Percentiles rank a stretch among this genome's conserved stretches.
Conservation (phyloP, 2,329 filamentous ascomycete genomes). For the Ophiostoma pallidulum region DNA sequence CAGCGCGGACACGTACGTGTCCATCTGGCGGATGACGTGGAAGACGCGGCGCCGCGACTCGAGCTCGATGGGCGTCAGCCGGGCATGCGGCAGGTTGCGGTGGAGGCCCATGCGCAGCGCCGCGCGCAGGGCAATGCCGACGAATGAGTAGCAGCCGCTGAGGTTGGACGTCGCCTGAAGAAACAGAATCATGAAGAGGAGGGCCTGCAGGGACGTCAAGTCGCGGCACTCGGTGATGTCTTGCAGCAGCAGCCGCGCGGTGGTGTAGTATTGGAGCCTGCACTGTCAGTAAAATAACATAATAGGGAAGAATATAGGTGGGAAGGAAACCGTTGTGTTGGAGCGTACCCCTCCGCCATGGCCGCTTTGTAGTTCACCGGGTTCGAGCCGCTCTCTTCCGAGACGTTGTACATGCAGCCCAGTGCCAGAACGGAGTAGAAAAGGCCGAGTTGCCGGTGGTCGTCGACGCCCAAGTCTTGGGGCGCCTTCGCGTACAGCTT, state of each 20-base stretch:
- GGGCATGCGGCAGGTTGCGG: conserved; percentile 56
- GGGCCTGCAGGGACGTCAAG: conserved; percentile 61
- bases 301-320: conserved; percentile 3
- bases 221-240: conserved; percentile 64
- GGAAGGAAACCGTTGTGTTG: not conserved
- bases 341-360: conserved; percentile 46
- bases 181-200: conserved; percentile 74
- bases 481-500: conserved; percentile 62
- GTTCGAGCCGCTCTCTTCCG: conserved; percentile 44
- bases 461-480: conserved; percentile 53
- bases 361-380: conserved; percentile 39
- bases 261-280: conserved; percentile 67
- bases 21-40: conserved; percentile 60
- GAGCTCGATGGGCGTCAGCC: conserved; percentile 52
- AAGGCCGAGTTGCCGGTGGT: conserved; percentile 60
- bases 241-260: conserved; percentile 54
- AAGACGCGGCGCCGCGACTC: conserved; percentile 57
- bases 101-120: conserved; percentile 72
- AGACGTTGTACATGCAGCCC: conserved; percentile 60
- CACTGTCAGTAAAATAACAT: not conserved
- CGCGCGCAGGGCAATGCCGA: conserved; percentile 67
- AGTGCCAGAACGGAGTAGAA: conserved; percentile 62
- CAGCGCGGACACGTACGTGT: conserved; percentile 59
- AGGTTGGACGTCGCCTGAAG: conserved; percentile 71
- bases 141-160: conserved; percentile 69